A percentile compares a stretch with the other conserved stretches of the same genome.
Evolutionary conservation across 768 basidiomycete species (phyloP).

Genomic region (Pisolithus orientalis): DNA sequence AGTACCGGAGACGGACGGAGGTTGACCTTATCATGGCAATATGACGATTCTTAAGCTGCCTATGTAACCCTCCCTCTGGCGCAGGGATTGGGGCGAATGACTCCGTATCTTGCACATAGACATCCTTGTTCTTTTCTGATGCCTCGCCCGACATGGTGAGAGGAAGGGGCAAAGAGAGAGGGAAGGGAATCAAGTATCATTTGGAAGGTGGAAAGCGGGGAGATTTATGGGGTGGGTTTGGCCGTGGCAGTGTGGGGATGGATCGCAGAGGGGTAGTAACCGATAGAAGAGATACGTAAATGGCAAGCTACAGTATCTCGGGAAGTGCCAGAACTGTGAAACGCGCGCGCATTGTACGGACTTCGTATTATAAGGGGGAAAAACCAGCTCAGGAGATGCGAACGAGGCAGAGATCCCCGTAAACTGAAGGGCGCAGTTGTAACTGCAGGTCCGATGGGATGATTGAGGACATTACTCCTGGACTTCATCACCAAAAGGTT

Average conservation of each 20-base stretch:
- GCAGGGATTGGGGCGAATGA: neutral
- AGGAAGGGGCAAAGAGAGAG: neutral
- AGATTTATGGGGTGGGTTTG: neutral
- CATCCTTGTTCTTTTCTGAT: constrained; percentile 18
- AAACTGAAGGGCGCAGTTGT: too few relatives aligned
- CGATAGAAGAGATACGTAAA: too few relatives aligned
- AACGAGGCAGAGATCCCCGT: too few relatives aligned
- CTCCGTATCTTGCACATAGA: constrained; percentile 21
- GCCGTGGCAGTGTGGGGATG: constrained; percentile 1
- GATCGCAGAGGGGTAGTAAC: too few relatives aligned
- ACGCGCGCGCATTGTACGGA: too few relatives aligned
- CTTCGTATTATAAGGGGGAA: too few relatives aligned
- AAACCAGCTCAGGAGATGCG: too few relatives aligned
- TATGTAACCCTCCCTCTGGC: constrained; percentile 29
- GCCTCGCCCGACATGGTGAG: constrained; percentile 6
- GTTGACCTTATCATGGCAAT: constrained; percentile 74
- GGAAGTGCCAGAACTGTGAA: too few relatives aligned
- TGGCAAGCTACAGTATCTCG: too few relatives aligned
- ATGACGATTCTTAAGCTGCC: constrained; percentile 72
- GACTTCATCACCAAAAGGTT: too few relatives aligned
- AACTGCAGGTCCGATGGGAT: too few relatives aligned
- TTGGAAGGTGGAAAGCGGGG: neutral
- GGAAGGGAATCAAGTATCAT: neutral
- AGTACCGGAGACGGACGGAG: neutral
- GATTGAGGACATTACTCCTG: too few relatives aligned